These are phyloP conservation scores for Rhizopus microsporus DNA, from an alignment of 371 early-diverging fungal genomes.

Conservation along the genomic window DNA sequence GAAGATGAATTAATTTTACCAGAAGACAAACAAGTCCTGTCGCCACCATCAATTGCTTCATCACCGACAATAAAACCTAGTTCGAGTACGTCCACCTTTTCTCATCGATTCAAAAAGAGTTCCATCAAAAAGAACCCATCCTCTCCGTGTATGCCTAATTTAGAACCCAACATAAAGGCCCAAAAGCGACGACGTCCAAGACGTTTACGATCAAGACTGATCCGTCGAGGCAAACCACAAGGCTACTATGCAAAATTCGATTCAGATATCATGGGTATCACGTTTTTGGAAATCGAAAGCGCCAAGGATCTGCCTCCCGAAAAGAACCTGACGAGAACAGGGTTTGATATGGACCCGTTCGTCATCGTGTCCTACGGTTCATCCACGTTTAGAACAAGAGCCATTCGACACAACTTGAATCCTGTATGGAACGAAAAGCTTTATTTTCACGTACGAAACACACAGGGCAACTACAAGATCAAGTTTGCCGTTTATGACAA, in stretches of 20 bases:
- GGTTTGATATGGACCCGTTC: constrained; percentile 87
- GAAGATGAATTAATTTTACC: neutral
- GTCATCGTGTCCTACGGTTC: constrained; percentile 74
- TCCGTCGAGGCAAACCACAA: constrained; percentile 4
- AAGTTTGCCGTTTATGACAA: constrained; percentile 77
- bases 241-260: constrained; percentile 13
- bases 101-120: constrained; percentile 8
- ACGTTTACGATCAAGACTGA: constrained; percentile 6
- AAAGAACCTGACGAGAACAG: constrained; percentile 58
- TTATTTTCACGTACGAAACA: constrained; percentile 64
- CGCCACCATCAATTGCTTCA: neutral
- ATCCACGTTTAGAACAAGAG: constrained; percentile 69
- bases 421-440: constrained; percentile 75
- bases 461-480: constrained; percentile 60
- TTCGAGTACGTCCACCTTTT: constrained; percentile 7
- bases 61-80: constrained; percentile 10
- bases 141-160: constrained; percentile 7
- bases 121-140: constrained; percentile 10
- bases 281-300: constrained; percentile 63
- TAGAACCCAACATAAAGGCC: neutral
- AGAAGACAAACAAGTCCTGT: constrained; percentile 1
- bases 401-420: constrained; percentile 64
- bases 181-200: neutral
- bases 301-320: constrained; percentile 67
- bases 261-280: constrained; percentile 56